A percentile compares a stretch with the other conserved stretches of the same genome.
Conservation (phyloP, 805 yeast genomes). For the Pichia cephalocereana region DNA sequence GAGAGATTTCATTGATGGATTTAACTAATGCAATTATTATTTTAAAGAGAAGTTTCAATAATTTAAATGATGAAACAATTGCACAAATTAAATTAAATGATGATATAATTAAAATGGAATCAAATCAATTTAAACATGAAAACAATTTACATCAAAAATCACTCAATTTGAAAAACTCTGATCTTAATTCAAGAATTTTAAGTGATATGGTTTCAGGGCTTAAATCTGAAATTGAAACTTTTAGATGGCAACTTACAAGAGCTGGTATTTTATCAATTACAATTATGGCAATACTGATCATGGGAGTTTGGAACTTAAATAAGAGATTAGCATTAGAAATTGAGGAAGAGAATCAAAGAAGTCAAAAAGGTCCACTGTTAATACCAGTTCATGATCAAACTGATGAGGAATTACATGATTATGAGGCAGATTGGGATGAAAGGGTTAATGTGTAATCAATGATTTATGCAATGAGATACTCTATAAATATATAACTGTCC, state of each 20-base stretch:
- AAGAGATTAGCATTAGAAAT: conserved; percentile 21
- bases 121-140: conserved; percentile 79
- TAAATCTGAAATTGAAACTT: conserved; percentile 76
- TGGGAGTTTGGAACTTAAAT: conserved; percentile 41
- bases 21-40: conserved; percentile 57
- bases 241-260: conserved; percentile 90
- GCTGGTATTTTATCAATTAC: conserved; percentile 76
- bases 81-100: conserved; percentile 46
- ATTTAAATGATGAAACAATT: conserved; percentile 70
- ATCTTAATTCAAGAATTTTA: conserved; percentile 73
- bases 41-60: conserved; percentile 62
- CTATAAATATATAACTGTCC: too few relatives aligned
- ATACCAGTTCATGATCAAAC: conserved; percentile 40
- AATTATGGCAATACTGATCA: conserved; percentile 50
- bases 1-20: conserved; percentile 63
- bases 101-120: conserved; percentile 66
- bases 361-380: conserved; percentile 18
- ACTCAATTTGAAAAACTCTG: conserved; percentile 65
- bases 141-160: conserved; percentile 67
- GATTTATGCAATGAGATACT: background rate
- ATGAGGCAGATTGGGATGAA: conserved; percentile 45
- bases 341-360: conserved; percentile 19
- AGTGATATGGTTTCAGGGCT: conserved; percentile 75
- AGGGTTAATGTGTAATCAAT: conserved; percentile 15
- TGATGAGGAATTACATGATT: conserved; percentile 44